phyloP scores from a whole-genome alignment of 2,329 filamentous ascomycete species.

The Epichloe elymi region DNA sequence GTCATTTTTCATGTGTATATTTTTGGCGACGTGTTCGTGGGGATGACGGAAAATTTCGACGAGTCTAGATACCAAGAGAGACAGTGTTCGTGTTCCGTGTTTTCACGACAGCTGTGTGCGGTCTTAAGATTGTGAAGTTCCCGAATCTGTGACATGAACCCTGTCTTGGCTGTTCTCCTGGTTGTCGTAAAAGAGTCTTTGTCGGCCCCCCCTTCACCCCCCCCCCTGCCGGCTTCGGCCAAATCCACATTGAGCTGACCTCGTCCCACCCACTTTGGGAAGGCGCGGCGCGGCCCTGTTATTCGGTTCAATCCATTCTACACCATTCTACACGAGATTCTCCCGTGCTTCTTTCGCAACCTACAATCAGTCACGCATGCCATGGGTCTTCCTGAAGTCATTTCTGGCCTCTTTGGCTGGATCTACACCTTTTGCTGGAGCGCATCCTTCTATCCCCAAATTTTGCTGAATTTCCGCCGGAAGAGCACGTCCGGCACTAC shows the following conservation, averaged over 20 bases:
- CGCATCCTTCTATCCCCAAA: constrained; percentile 84
- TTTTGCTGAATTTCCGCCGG: constrained; percentile 63
- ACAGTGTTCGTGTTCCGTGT: neutral
- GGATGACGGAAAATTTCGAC: neutral
- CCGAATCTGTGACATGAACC: neutral
- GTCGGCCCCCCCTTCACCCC: too few relatives aligned
- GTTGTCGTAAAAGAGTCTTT: too few relatives aligned
- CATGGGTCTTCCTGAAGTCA: constrained; percentile 28
- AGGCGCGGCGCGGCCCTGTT: neutral
- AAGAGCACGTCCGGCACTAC: constrained; percentile 71
- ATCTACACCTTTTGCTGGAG: constrained; percentile 67
- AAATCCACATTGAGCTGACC: neutral
- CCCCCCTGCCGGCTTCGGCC: too few relatives aligned
- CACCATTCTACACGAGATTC: too few relatives aligned
- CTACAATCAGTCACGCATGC: neutral
- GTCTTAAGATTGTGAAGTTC: neutral
- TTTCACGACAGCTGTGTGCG: neutral
- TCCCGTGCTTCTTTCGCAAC: too few relatives aligned
- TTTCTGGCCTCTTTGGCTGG: constrained; percentile 57
- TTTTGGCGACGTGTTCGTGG: neutral
- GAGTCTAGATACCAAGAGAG: neutral
- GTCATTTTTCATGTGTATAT: neutral
- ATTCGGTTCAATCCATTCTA: too few relatives aligned
- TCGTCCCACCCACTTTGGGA: neutral
- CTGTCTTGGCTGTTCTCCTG: too few relatives aligned